phyloP scores from a whole-genome alignment of 23 red algal species.

The Cyanidiococcus yangmingshanensis region DNA sequence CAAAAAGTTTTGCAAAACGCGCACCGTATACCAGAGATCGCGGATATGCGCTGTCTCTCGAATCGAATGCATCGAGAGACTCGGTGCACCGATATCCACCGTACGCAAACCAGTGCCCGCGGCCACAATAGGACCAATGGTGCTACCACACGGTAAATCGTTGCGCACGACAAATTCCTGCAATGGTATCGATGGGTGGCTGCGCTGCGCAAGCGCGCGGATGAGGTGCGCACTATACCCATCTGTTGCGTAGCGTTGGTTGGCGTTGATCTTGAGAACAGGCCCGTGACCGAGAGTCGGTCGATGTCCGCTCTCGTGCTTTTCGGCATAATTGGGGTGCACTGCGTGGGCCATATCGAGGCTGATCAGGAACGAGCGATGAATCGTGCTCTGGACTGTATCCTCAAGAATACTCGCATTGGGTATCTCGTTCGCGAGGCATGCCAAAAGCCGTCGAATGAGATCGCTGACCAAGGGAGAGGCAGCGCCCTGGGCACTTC shows the following conservation, averaged over 20 bases:
- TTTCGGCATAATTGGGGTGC: slow-evolving; percentile 61
- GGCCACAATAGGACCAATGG: slow-evolving; percentile 61
- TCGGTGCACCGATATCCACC: slow-evolving; percentile 67
- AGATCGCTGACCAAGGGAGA: slow-evolving; percentile 34
- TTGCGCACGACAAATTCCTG: slow-evolving; percentile 85
- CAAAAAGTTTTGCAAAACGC: neutral
- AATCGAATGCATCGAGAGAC: slow-evolving; percentile 74
- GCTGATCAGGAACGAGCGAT: slow-evolving; percentile 36
- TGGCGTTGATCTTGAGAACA: slow-evolving; percentile 73
- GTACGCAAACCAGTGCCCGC: slow-evolving; percentile 53
- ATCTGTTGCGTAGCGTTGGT: slow-evolving; percentile 71
- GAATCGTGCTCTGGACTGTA: neutral
- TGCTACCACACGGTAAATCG: slow-evolving; percentile 71
- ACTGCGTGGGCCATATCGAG: slow-evolving; percentile 84
- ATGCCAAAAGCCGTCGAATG: slow-evolving; percentile 35
- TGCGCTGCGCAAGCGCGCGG: slow-evolving; percentile 20
- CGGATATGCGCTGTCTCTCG: slow-evolving; percentile 46
- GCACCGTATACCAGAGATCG: slow-evolving; percentile 29
- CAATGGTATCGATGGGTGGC: neutral
- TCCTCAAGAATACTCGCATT: slow-evolving; percentile 11
- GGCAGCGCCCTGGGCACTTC: slow-evolving; percentile 41
- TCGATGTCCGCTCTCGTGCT: slow-evolving; percentile 56
- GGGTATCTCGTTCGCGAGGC: neutral
- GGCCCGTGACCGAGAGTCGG: slow-evolving; percentile 39
- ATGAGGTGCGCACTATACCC: slow-evolving; percentile 37